Percentiles rank a stretch among this genome's conserved stretches.
Conservation (phyloP, 2,329 filamentous ascomycete genomes). For the Pseudogymnoascus sp. region DNA sequence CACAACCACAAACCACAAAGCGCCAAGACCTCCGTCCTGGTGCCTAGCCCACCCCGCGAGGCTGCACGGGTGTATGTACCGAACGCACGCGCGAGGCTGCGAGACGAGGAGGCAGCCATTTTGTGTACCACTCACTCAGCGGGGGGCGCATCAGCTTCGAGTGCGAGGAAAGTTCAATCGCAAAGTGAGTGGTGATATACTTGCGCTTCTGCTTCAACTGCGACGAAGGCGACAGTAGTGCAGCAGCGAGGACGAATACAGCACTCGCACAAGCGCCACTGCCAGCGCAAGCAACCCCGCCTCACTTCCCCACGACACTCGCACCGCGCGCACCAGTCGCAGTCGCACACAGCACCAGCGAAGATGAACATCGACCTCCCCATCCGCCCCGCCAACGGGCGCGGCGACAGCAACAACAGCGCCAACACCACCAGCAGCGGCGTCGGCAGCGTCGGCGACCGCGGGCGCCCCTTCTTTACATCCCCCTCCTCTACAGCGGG, state of each 20-base stretch:
- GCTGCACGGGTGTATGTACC: neutral
- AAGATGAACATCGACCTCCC: conserved; percentile 31
- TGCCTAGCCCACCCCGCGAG: neutral
- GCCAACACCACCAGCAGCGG: neutral
- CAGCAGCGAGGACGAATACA: neutral
- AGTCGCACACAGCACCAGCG: neutral
- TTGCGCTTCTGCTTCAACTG: neutral
- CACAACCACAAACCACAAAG: neutral
- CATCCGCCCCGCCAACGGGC: conserved; percentile 20
- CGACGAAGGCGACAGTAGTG: neutral
- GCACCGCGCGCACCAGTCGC: neutral
- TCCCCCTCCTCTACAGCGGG: conserved; percentile 41
- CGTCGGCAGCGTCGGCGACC: neutral
- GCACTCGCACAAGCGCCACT: neutral
- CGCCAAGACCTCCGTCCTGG: neutral
- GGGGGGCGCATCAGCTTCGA: too few species aligned
- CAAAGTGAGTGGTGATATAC: too few species aligned
- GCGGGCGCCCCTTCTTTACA: conserved; percentile 29
- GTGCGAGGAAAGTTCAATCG: too few species aligned
- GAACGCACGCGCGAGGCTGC: neutral
- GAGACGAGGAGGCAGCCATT: neutral
- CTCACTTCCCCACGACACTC: neutral
- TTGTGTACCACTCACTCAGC: neutral
- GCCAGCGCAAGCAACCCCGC: neutral
- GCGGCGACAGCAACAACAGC: conserved; percentile 17